phyloP scores from a whole-genome alignment of 1,284 basidiomycete genomes.

The Pseudozyma sp. region DNA sequence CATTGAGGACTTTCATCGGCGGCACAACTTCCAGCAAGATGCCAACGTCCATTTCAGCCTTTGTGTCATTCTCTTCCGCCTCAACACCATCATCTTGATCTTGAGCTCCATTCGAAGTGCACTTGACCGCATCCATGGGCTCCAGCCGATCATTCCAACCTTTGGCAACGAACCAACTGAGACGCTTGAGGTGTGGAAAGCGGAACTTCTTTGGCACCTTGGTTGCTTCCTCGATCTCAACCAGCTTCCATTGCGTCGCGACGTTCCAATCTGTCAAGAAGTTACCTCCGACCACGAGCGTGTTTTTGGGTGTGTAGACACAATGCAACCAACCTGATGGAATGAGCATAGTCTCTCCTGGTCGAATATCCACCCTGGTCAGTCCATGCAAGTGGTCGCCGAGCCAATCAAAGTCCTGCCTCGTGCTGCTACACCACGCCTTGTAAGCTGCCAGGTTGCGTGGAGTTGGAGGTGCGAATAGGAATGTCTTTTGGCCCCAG shows the following conservation, averaged over 20 bases:
- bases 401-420: slow-evolving; percentile 88
- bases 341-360: slow-evolving; percentile 87
- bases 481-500: slow-evolving; percentile 79
- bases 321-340: slow-evolving; percentile 90
- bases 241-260: slow-evolving; percentile 77
- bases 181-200: slow-evolving; percentile 76
- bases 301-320: slow-evolving; percentile 90
- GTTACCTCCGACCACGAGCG: slow-evolving; percentile 96
- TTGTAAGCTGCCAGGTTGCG: slow-evolving; percentile 89
- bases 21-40: slow-evolving; percentile 27
- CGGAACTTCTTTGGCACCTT: slow-evolving; percentile 94
- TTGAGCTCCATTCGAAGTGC: neutral
- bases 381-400: slow-evolving; percentile 91
- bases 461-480: slow-evolving; percentile 87
- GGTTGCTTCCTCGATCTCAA: slow-evolving; percentile 91
- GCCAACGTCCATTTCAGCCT: neutral
- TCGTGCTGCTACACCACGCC: slow-evolving; percentile 77
- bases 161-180: slow-evolving; percentile 69
- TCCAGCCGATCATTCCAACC: slow-evolving; percentile 52
- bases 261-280: slow-evolving; percentile 70
- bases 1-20: slow-evolving; percentile 20
- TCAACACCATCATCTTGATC: neutral
- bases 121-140: slow-evolving; percentile 1
- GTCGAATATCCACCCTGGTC: slow-evolving; percentile 80
- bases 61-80: neutral